Base-by-base conservation (phyloP, 1,139 yeast genomes). In the Diutina sp. region DNA sequence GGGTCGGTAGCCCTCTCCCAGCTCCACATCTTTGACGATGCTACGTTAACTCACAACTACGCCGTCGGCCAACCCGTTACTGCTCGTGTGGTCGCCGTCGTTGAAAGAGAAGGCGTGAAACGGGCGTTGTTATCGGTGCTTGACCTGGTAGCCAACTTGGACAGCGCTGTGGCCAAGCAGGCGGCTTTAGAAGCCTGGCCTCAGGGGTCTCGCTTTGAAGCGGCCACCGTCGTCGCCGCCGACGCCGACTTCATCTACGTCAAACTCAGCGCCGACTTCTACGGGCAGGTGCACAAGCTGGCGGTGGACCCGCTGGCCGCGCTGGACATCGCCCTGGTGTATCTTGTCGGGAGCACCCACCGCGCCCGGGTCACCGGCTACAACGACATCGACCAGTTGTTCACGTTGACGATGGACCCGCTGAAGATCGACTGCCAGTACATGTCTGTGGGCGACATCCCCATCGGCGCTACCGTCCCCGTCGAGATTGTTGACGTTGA, bases 361-460 rank as follows among this genome's bases (percentile, higher is more conserved):
- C 71, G 73, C 55, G 96, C 96, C 4, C 83, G 97, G 68, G 84
- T 93, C 12, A 66, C 87, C 54, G 90, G 90, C 5, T 88, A 72
- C 66, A 82, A 88, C 56, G 67, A 70, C 45, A 71, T 85, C 55
- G 98, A 93, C 65, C 82, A 84, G 59, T 67, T 81, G 53, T 84
- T 83, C 64, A 76, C 81, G 53, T 71, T 93, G 62, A 84, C 96
- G 0, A 72, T 90, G 66, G 85, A 89, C 62, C 81, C 88, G 29
- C 73, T 78, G 54, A 75, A 82, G 48, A 72, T 93, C 46, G 78
- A 82, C 21, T 81, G 86, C 60, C 76, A 82, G 64, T 91, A 80
- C 65, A 72, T 93, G 60, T 78, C 84, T 58, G 70, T 83, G 8
- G 78, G 77, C 54, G 97, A 90, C 63, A 79, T 93, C 47, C 90